phyloP scores from a whole-genome alignment of 768 basidiomycete genomes.

The Cystofilobasidium bisporidii region DNA sequence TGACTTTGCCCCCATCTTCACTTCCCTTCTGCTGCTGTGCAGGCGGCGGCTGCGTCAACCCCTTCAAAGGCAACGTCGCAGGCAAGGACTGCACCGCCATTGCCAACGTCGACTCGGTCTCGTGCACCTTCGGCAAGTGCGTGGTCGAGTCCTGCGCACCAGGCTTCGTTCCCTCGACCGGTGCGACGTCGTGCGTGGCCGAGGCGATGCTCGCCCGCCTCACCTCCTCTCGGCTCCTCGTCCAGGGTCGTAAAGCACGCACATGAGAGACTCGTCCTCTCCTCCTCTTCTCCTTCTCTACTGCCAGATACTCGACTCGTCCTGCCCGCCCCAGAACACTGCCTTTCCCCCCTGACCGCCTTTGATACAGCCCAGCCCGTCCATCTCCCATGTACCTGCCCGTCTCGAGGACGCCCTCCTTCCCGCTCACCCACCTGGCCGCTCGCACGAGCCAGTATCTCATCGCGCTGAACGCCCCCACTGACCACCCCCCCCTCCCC shows the following conservation, averaged over 20 bases:
- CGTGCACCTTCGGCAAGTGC: constrained; percentile 32
- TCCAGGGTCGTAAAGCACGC: background rate
- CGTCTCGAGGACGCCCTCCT: no score
- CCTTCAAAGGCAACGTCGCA: constrained; percentile 14
- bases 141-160: constrained; percentile 30
- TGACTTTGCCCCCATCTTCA: background rate
- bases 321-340: no score
- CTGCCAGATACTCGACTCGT: no score
- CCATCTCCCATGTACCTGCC: no score
- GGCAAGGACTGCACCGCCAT: constrained; percentile 36
- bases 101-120: constrained; percentile 30
- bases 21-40: background rate
- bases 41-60: constrained; percentile 35
- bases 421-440: no score
- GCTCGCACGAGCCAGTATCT: no score
- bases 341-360: no score
- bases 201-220: background rate
- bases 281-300: no score
- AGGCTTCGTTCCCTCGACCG: background rate
- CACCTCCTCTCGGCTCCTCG: background rate
- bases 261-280: no score
- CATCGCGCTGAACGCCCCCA: no score
- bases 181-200: background rate
- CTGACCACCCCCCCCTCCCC: no score
- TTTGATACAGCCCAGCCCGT: no score